These are phyloP conservation scores for Blastocystis hominis DNA, from an alignment of 352 stramenopile species.

Conservation along the genomic window DNA sequence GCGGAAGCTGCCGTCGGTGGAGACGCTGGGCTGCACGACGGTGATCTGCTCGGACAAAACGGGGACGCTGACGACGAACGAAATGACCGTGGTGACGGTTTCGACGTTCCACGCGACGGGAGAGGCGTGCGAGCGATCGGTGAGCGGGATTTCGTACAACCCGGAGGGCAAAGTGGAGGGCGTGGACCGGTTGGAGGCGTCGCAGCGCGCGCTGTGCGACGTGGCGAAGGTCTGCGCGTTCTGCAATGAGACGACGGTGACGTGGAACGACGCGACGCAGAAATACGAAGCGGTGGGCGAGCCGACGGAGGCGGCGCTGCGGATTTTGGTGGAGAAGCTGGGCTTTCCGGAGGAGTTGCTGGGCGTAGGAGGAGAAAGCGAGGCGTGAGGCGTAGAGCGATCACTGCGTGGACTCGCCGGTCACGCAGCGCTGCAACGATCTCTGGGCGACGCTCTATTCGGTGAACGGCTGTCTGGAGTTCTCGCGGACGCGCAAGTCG, in stretches of 20 bases:
- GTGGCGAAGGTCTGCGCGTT: constrained; percentile 65
- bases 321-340: constrained; percentile 86
- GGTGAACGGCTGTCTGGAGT: constrained; percentile 85
- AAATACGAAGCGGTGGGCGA: constrained; percentile 29
- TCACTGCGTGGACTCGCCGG: neutral
- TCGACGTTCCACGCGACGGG: neutral
- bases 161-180: constrained; percentile 70
- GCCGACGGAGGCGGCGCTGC: constrained; percentile 88
- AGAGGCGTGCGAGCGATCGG: neutral
- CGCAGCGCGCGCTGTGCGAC: neutral
- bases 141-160: constrained; percentile 85
- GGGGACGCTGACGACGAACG: too few species aligned
- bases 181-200: neutral
- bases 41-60: too few species aligned
- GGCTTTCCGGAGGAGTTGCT: constrained; percentile 66
- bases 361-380: neutral
- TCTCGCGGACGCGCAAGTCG: constrained; percentile 89
- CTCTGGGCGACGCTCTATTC: constrained; percentile 66
- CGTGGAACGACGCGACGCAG: constrained; percentile 61
- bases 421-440: neutral
- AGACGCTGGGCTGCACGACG: constrained; percentile 92
- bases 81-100: neutral
- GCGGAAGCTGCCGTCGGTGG: constrained; percentile 89
- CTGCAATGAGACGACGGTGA: constrained; percentile 85
- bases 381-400: neutral